Base-by-base conservation (phyloP, 1,284 basidiomycete genomes). In the Apiotrichum domesticum region DNA sequence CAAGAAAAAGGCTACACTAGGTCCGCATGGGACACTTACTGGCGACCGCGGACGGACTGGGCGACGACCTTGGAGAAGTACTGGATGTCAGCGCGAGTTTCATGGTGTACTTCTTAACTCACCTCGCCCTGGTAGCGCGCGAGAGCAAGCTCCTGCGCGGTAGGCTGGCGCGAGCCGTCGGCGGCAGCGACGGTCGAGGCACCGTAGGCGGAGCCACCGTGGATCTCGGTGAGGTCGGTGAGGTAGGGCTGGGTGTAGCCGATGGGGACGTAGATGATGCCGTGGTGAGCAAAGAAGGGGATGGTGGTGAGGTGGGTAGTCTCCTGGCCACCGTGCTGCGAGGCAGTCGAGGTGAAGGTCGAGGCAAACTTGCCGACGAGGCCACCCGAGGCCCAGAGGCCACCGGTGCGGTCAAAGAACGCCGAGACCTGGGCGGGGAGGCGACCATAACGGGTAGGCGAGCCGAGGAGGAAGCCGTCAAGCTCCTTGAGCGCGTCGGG, bases 201-300 rank as follows among this genome's bases (percentile, higher is more conserved):
- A 62, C 86, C 87, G 63, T 70, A 80, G n/a, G 79, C 69, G 6
- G 75, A 68, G 82, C 86, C 86, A 69, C 89, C 90, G 68, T 84
- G 87, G 53, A 86, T 80, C 73, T 85, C 83, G 13, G 68, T 73
- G 52, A 87, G 56, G 76, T 83, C 82, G 41, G 82, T 76, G 62
- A 90, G 71, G 68, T 85, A 81, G 1, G 77, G 68, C 59, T 80
- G 70, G 46, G 81, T 79, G 79, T 90, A 93, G 13, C 89, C 90
- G 56, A 90, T 79, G 33, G 90, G 89, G 8, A 91, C 87, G 71
- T 80, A 90, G 61, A 68, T 60, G 58, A 57, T 52, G 50, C 61
- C 61, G 57, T 91, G 90, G 77, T 94, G 90, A 21, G 82, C 79
- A 62, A 92, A 79, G 48, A 86, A 88, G 32, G 88, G 88, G 52